phyloP scores from a whole-genome alignment of 768 basidiomycete species.

The Lepiota venenata region DNA sequence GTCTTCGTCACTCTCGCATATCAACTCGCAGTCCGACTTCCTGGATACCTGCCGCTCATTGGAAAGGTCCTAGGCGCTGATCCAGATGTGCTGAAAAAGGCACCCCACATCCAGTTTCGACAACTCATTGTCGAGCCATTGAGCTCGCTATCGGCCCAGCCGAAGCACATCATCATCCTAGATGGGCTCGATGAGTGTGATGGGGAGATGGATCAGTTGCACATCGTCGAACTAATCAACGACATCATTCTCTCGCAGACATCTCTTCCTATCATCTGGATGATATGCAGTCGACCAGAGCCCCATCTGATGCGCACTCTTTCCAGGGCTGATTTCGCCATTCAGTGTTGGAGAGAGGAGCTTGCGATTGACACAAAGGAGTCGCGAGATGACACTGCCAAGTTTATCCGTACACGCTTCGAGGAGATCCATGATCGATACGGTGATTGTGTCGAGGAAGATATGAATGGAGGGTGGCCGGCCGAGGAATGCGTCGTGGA shows the following conservation, averaged over 20 bases:
- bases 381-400: not conserved
- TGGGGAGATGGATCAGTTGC: constrained; percentile 5
- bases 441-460: too few relatives aligned
- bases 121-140: not conserved
- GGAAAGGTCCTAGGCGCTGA: not conserved
- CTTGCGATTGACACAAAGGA: not conserved
- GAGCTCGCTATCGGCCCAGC: not conserved
- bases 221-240: constrained; percentile 4
- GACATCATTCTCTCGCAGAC: not conserved
- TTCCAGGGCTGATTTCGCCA: not conserved
- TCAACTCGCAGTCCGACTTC: not conserved
- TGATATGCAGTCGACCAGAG: constrained; percentile 14
- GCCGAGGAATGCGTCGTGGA: not conserved
- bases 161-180: not conserved
- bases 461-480: too few relatives aligned
- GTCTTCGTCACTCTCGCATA: not conserved
- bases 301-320: not conserved
- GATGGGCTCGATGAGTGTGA: constrained; percentile 15
- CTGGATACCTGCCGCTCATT: not conserved
- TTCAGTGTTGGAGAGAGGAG: not conserved
- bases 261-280: constrained; percentile 7
- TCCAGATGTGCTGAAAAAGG: not conserved
- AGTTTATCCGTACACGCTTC: too few relatives aligned
- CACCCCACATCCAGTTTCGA: not conserved
- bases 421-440: too few relatives aligned